Evolutionary conservation across 306 rosid genomes (phyloP), one percentile per base, ranked within the genome.

Genomic region (Gleditsia sinensis): DNA sequence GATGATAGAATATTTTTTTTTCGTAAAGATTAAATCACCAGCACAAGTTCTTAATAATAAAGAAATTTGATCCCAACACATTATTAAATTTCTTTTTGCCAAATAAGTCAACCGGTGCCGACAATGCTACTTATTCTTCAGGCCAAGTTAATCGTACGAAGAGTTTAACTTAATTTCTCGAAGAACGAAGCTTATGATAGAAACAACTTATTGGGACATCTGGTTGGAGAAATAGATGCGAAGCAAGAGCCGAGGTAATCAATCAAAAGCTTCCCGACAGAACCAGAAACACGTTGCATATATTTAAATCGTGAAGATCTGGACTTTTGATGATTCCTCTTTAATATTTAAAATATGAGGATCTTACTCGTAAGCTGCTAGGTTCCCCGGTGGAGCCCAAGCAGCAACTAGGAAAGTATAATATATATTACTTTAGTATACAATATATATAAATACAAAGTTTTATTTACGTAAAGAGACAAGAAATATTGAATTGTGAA

Each of bases 401-500:
- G 14, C 49, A 69, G 19, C 69, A 27, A 25, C 50, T 77, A n/a
- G 64, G 37, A 5, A 56, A 72, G n/a, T n/a, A n/a, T n/a, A n/a
- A n/a, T 24, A 40, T 33, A 16, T 6, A 4, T 49, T 50, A 36
- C 25, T 36, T 70, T 64, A 17, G 16, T 71, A 13, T 34, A 9
- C 45, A 72, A 75, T 69, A 43, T 19, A 75, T 69, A 43, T 19
- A 56, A 24, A 65, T 33, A 23, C 63, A 32, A n/a, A 9, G 28
- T 67, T 45, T 34, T 11, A 25, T 30, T 28, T 51, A 16, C 46
- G 59, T 69, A 51, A 50, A 57, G 78, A 2, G 57, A 32, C 80
- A 68, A 60, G 46, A 68, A 74, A 59, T 50, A 80, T 60, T 50
- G 66, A 32, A 58, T 21, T 59, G 10, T 16, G 10, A 58, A 51